Evolutionary conservation across 106 monocot species (phyloP).

Genomic region (Narthecium ossifragum): DNA sequence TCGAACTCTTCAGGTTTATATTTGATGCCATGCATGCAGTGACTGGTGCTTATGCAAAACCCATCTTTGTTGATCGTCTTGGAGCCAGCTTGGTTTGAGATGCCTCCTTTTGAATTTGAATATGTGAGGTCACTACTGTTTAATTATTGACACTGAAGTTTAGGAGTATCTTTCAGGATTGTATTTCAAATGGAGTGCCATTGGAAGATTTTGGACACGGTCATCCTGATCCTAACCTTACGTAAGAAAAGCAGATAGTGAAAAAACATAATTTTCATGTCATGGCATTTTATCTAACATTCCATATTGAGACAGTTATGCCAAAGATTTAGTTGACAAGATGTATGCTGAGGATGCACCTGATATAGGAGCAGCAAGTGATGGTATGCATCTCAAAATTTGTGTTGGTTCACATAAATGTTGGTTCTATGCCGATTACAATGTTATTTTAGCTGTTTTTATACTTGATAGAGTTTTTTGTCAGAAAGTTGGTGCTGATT

Average conservation of each 20-base stretch:
- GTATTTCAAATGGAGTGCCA: constrained; percentile 89
- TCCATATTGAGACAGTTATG: constrained; percentile 62
- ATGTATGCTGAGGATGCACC: constrained; percentile 85
- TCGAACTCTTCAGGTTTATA: constrained; percentile 57
- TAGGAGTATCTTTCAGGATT: constrained; percentile 30
- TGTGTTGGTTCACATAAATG: too few relatives aligned
- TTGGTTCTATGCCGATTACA: too few relatives aligned
- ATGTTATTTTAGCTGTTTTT: too few relatives aligned
- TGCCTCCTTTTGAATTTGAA: not conserved
- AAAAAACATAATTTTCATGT: not conserved
- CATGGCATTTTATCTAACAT: not conserved
- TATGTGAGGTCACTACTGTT: not conserved
- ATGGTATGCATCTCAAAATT: too few relatives aligned
- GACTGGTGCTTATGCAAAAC: constrained; percentile 96
- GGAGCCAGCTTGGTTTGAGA: constrained; percentile 67
- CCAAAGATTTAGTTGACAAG: constrained; percentile 85
- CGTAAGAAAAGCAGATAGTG: constrained; percentile 33
- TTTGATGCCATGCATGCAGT: constrained; percentile 99
- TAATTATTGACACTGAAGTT: not conserved
- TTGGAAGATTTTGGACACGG: constrained; percentile 97
- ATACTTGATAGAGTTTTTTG: too few relatives aligned
- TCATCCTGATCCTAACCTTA: constrained; percentile 97
- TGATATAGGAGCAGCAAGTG: constrained; percentile 97
- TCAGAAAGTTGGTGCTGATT: too few relatives aligned
- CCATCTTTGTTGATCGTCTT: constrained; percentile 92